These are phyloP conservation scores for Scutellaria baicalensis DNA, from an alignment of 257 asterid species.

Conservation along the genomic window DNA sequence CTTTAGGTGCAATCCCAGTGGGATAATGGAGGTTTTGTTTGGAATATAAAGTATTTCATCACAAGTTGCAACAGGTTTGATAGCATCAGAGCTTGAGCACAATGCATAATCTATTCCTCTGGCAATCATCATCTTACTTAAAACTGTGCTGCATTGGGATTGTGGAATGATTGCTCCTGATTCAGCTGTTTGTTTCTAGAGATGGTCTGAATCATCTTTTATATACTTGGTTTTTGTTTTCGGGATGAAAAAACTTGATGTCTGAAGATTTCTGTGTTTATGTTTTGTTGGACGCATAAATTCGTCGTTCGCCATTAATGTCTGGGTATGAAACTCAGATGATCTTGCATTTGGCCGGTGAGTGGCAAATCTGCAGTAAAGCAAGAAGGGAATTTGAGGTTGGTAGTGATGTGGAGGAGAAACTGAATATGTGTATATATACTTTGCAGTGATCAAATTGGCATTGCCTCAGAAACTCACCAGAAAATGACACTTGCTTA, in stretches of 20 bases:
- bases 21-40: conserved; percentile 11
- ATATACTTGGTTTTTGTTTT: background rate
- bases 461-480: too few species aligned
- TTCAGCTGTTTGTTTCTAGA: background rate
- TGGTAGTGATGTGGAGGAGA: background rate
- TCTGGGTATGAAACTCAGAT: too few species aligned
- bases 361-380: too few species aligned
- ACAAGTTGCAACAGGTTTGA: conserved; percentile 5
- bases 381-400: too few species aligned
- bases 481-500: too few species aligned
- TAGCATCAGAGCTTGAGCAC: background rate
- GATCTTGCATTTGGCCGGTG: too few species aligned
- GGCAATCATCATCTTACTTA: background rate
- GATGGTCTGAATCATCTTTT: background rate
- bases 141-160: background rate
- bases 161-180: background rate
- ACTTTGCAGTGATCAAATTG: background rate
- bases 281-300: too few species aligned
- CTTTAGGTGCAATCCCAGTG: conserved; percentile 11
- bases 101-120: background rate
- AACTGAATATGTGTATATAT: background rate
- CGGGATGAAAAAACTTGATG: too few species aligned
- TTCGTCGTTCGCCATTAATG: too few species aligned
- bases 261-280: too few species aligned
- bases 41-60: conserved; percentile 8